Evolutionary conservation across 805 yeast genomes (phyloP).

Genomic region (Wickerhamomyces bovis): DNA sequence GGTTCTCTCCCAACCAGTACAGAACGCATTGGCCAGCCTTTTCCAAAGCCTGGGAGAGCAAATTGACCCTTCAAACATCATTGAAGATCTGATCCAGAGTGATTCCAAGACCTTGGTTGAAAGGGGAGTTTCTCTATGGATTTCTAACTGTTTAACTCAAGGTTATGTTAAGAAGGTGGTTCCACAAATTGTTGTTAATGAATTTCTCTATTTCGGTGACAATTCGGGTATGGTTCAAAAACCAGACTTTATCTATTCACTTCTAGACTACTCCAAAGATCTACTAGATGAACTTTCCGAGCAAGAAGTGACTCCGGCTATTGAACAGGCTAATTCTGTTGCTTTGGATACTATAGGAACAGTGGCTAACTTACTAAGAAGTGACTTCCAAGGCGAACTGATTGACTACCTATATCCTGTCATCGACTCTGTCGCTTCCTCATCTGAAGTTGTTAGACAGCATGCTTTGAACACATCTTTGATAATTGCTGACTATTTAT

Average conservation of each 20-base stretch:
- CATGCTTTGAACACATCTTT: constrained; percentile 49
- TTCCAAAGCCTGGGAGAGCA: constrained; percentile 19
- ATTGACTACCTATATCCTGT: constrained; percentile 70
- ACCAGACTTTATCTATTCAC: constrained; percentile 24
- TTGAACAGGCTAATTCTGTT: constrained; percentile 23
- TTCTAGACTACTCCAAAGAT: constrained; percentile 37
- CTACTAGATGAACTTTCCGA: constrained; percentile 32
- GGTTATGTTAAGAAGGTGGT: constrained; percentile 15
- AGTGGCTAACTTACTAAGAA: constrained; percentile 23
- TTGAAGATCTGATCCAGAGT: constrained; percentile 19
- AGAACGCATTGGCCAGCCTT: constrained; percentile 12
- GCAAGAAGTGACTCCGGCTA: constrained; percentile 5
- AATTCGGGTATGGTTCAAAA: constrained; percentile 15
- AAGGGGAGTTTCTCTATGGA: constrained; percentile 32
- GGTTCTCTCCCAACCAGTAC: constrained; percentile 18
- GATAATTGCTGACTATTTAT: constrained; percentile 45
- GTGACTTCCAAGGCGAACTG: constrained; percentile 40
- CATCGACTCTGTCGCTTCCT: constrained; percentile 63
- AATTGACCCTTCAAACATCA: constrained; percentile 11
- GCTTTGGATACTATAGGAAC: constrained; percentile 40
- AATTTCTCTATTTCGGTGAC: constrained; percentile 27
- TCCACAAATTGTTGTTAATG: constrained; percentile 15
- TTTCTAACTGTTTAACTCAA: constrained; percentile 27
- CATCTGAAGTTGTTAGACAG: constrained; percentile 37
- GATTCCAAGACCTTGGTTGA: constrained; percentile 13